These are phyloP conservation scores for Penicillium egyptiacum DNA, from an alignment of 495 filamentous ascomycete genomes.

Conservation along the genomic window DNA sequence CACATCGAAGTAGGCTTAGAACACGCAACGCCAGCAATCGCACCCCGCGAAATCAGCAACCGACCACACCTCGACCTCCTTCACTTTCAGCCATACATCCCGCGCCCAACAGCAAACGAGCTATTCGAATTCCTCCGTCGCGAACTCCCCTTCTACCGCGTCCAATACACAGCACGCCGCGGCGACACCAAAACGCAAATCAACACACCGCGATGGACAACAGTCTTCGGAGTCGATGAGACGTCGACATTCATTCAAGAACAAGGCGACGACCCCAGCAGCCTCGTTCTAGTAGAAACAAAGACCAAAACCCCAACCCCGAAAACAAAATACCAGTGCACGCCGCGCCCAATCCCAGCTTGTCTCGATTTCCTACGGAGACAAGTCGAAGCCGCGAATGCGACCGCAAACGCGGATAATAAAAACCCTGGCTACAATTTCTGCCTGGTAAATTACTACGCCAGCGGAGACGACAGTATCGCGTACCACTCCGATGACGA, in stretches of 20 bases:
- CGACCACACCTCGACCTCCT: constrained; percentile 65
- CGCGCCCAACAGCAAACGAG: constrained; percentile 46
- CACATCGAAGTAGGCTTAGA: constrained; percentile 38
- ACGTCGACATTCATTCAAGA: constrained; percentile 42
- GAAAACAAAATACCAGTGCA: constrained; percentile 51
- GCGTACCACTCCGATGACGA: constrained; percentile 76
- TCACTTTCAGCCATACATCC: constrained; percentile 67
- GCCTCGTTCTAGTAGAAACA: constrained; percentile 40
- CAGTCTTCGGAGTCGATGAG: constrained; percentile 70
- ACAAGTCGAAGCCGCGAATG: constrained; percentile 54
- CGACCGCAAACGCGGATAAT: constrained; percentile 21
- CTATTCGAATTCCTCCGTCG: constrained; percentile 65
- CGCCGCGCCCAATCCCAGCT: constrained; percentile 64
- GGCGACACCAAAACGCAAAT: constrained; percentile 56
- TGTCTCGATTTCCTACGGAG: constrained; percentile 59
- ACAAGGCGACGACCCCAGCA: constrained; percentile 17
- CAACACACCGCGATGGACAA: constrained; percentile 67
- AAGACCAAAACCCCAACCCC: constrained; percentile 33
- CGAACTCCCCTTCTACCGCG: constrained; percentile 69
- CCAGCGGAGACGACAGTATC: constrained; percentile 66
- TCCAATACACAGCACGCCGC: constrained; percentile 66
- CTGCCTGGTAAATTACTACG: constrained; percentile 76
- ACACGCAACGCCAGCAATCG: constrained; percentile 26
- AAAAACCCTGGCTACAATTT: constrained; percentile 63
- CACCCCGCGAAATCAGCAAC: constrained; percentile 48